Evolutionary conservation across 257 asterid genomes (phyloP).

Genomic region (Solanum bulbocastanum): DNA sequence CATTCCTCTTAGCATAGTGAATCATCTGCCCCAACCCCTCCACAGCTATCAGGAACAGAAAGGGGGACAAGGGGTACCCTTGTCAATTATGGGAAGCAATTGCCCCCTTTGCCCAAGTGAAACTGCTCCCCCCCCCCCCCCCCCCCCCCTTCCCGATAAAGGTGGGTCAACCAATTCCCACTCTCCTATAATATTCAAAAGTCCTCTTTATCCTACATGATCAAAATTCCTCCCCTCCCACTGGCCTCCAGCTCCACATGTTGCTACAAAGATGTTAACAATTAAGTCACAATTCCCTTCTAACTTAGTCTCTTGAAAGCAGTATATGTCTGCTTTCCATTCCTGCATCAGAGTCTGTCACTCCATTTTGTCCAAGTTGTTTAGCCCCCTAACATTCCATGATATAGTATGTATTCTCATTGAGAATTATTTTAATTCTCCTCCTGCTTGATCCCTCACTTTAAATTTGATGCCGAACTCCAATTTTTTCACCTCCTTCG

Average conservation of each 20-base stretch:
- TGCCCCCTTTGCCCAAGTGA: neutral
- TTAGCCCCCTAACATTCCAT: neutral
- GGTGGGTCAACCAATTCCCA: neutral
- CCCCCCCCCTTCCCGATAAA: no score
- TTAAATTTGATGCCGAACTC: neutral
- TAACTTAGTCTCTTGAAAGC: neutral
- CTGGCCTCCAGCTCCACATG: neutral
- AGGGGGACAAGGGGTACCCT: neutral
- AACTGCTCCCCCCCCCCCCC: no score
- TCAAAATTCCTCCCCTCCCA: neutral
- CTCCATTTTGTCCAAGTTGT: neutral
- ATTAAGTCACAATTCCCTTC: neutral
- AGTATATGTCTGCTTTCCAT: neutral
- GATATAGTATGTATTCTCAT: neutral
- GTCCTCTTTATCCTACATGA: neutral
- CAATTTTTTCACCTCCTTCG: neutral
- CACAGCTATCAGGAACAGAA: neutral
- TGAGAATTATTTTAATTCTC: neutral
- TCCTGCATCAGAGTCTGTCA: neutral
- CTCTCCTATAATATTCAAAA: neutral
- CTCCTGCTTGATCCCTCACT: neutral
- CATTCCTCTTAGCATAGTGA: neutral
- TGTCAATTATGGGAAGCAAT: neutral
- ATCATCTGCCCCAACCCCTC: neutral
- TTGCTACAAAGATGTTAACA: neutral